These are phyloP conservation scores for Aspergillus aculeatus DNA, from an alignment of 2,329 filamentous ascomycete genomes.

Conservation along the genomic window DNA sequence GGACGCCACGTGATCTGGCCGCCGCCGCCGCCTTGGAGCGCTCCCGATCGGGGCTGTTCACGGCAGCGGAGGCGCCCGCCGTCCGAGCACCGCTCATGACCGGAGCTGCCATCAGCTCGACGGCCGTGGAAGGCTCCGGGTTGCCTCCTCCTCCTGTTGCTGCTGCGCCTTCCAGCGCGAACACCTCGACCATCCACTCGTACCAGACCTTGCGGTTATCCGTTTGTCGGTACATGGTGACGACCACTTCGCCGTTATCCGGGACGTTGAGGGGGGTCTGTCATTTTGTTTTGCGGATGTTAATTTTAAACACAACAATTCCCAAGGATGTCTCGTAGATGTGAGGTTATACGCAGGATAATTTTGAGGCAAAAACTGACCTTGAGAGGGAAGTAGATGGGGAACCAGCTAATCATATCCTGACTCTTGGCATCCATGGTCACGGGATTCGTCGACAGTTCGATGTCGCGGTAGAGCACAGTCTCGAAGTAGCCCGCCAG, in stretches of 20 bases:
- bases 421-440: slow-evolving; percentile 89
- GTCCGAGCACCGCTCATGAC: slow-evolving; percentile 33
- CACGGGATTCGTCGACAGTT: slow-evolving; percentile 89
- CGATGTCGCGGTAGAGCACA: slow-evolving; percentile 80
- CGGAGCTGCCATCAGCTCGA: slow-evolving; percentile 22
- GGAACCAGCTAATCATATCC: slow-evolving; percentile 99
- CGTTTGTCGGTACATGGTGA: slow-evolving; percentile 94
- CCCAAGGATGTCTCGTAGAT: too few relatives aligned
- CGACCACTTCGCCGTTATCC: slow-evolving; percentile 77
- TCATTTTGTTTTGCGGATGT: neutral
- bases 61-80: slow-evolving; percentile 23
- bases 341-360: too few relatives aligned
- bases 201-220: slow-evolving; percentile 98
- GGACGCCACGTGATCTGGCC: slow-evolving; percentile 16
- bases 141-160: neutral
- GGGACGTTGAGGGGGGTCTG: slow-evolving; percentile 84
- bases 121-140: slow-evolving; percentile 12
- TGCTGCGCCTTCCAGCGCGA: slow-evolving; percentile 41
- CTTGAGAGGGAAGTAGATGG: slow-evolving; percentile 95
- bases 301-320: too few relatives aligned
- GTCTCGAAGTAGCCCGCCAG: slow-evolving; percentile 95
- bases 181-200: slow-evolving; percentile 93
- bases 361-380: slow-evolving; percentile 48
- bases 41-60: slow-evolving; percentile 24
- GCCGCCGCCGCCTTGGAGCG: slow-evolving; percentile 13